Evolutionary conservation across 225 moss, liverwort and hornwort genomes (phyloP), one percentile per base, ranked within the genome.

Genomic region (Ulota crispa): DNA sequence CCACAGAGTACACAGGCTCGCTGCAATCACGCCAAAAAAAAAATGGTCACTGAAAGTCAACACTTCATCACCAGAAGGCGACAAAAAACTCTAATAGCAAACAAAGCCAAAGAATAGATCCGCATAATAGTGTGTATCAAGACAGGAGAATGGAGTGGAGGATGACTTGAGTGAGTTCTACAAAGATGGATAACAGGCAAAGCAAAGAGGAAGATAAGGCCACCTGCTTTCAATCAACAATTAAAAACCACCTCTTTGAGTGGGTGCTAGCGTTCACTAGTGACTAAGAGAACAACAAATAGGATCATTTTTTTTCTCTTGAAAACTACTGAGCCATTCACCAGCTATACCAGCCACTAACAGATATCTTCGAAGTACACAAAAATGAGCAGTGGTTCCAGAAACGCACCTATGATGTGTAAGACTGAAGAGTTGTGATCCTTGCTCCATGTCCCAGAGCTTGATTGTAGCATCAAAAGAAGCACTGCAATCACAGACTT

Each of bases 401-500:
- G 54, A 62, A 69, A 86, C 74, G 63, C 53, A 98, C 97, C 89
- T 98, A 82, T 98, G 97, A 87, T 95, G 91, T 28, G 95, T 95
- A 19, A 98, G 93, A 85, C 95, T 95, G 75, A 92, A 91, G 71
- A 98, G 92, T 83, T 98, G 97, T 4, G 87, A 85, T 81, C 97
- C 97, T 84, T 93, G 91, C 83, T 94, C 97, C 43, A 95, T 89
- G 78, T 98, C 97, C 97, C 97, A 98, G 16, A 98, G 87, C 85
- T 98, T 98, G 73, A 98, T 98, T 16, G 97, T 94, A 23, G 97
- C 91, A 90, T 98, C 97, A 87, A 98, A 98, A 23, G 97, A 98
- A 80, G 97, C 97, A 91, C 97, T 98, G 93, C 64, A 62, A 72
- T 57, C 28, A 24, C 64, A 62, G 39, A 43, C 36, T 52, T 70